Conservation (phyloP, 2,329 filamentous ascomycete species). For the Fusarium palustre region DNA sequence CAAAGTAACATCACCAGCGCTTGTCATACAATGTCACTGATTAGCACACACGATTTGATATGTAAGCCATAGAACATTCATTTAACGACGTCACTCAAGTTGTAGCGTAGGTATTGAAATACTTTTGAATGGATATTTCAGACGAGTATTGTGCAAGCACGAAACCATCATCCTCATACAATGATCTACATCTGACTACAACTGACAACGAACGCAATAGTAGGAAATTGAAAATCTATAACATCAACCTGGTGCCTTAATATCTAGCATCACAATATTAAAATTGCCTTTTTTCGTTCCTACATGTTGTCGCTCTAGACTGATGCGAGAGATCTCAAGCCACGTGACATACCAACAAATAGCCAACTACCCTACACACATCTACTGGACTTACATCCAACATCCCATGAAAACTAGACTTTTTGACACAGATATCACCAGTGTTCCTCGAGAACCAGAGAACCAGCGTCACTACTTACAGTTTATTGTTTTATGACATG, state of each 20-base stretch:
- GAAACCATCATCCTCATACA: neutral
- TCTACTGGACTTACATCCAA: neutral
- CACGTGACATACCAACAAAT: neutral
- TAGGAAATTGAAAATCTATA: no score
- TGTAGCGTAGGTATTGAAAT: neutral
- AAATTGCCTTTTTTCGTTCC: neutral
- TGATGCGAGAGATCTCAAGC: no score
- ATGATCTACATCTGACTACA: neutral
- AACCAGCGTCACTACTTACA: neutral
- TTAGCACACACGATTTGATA: neutral
- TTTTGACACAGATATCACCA: neutral
- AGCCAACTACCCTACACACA: neutral
- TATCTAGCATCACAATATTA: neutral
- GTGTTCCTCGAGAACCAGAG: neutral
- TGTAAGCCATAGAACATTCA: fast-evolving
- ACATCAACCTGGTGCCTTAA: no score
- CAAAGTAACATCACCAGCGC: neutral
- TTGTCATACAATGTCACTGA: neutral
- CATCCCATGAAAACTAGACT: neutral
- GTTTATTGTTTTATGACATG: no score
- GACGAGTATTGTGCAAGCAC: neutral
- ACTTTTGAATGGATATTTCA: neutral
- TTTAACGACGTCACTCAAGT: neutral
- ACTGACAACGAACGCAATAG: neutral
- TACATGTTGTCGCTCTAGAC: neutral